phyloP scores from a whole-genome alignment of 352 stramenopile genomes.

The Phytophthora macrochlamydospora region DNA sequence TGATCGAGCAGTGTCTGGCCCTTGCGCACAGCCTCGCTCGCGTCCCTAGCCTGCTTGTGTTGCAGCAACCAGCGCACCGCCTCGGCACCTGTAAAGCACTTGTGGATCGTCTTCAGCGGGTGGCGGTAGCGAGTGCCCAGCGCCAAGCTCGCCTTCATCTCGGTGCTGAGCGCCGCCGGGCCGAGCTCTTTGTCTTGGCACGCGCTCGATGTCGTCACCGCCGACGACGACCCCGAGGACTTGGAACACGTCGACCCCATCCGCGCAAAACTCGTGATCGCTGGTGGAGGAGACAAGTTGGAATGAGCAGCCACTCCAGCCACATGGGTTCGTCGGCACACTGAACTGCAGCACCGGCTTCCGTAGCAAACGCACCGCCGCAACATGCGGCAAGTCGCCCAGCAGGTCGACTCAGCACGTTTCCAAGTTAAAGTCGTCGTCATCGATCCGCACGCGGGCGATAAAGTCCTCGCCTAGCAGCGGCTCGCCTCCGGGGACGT shows the following conservation, averaged over 20 bases:
- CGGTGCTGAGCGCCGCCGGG: slow-evolving; percentile 52
- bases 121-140: slow-evolving; percentile 58
- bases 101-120: slow-evolving; percentile 70
- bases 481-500: slow-evolving; percentile 89
- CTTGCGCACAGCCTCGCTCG: slow-evolving; percentile 67
- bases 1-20: slow-evolving; percentile 58
- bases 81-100: slow-evolving; percentile 76
- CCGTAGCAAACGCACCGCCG: background rate
- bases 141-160: slow-evolving; percentile 65
- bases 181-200: slow-evolving; percentile 47
- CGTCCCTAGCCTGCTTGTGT: slow-evolving; percentile 69
- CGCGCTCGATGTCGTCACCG: slow-evolving; percentile 26
- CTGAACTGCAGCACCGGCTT: background rate
- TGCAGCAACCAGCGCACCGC: slow-evolving; percentile 79
- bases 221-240: background rate
- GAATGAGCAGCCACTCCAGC: too few relatives aligned
- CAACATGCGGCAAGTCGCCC: background rate
- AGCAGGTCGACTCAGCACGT: slow-evolving; percentile 35
- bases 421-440: slow-evolving; percentile 88
- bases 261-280: background rate
- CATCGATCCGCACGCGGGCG: slow-evolving; percentile 91
- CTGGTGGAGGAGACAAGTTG: too few relatives aligned
- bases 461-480: slow-evolving; percentile 92
- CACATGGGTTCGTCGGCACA: too few relatives aligned
- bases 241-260: slow-evolving; percentile 36